Percentiles rank a stretch among this genome's conserved stretches.
These are phyloP conservation scores for Rachicladosporium sp. DNA, from an alignment of 2,329 filamentous ascomycete genomes.

Conservation along the genomic window DNA sequence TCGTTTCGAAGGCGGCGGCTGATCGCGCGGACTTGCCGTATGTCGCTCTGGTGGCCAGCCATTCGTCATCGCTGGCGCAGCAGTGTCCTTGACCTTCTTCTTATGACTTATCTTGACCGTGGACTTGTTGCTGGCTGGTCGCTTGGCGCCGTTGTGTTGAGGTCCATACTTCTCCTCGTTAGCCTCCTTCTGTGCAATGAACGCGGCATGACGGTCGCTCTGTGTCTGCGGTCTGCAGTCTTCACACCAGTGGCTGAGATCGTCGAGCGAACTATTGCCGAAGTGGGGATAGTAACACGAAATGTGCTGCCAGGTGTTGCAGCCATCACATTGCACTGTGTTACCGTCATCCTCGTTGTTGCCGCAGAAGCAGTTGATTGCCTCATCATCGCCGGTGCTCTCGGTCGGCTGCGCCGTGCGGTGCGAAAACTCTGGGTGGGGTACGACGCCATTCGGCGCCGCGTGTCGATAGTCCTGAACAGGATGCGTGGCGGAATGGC, in stretches of 20 bases:
- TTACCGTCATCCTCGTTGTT: conserved; percentile 92
- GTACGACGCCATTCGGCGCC: too few relatives aligned
- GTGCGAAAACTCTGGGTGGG: not conserved
- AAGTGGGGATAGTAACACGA: conserved; percentile 82
- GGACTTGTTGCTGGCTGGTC: conserved; percentile 42
- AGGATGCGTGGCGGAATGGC: conserved; percentile 16
- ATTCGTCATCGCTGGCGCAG: conserved; percentile 47
- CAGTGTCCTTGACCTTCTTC: conserved; percentile 66
- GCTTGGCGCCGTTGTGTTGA: conserved; percentile 33
- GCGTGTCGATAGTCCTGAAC: not conserved
- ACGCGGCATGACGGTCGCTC: conserved; percentile 62
- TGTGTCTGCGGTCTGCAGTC: conserved; percentile 66
- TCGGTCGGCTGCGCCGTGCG: not conserved
- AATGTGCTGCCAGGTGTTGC: conserved; percentile 97
- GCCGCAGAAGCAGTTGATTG: conserved; percentile 95
- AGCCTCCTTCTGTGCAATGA: conserved; percentile 29
- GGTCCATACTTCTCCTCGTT: conserved; percentile 39
- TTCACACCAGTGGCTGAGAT: conserved; percentile 64
- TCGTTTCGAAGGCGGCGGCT: conserved; percentile 59
- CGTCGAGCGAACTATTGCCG: conserved; percentile 50
- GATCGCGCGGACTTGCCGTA: conserved; percentile 39
- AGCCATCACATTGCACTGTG: conserved; percentile 91
- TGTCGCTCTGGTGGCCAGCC: conserved; percentile 46
- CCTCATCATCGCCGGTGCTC: conserved; percentile 61
- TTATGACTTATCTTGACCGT: conserved; percentile 70